phyloP scores from a whole-genome alignment of 805 yeast species.

The Lipomyces mesembrius region DNA sequence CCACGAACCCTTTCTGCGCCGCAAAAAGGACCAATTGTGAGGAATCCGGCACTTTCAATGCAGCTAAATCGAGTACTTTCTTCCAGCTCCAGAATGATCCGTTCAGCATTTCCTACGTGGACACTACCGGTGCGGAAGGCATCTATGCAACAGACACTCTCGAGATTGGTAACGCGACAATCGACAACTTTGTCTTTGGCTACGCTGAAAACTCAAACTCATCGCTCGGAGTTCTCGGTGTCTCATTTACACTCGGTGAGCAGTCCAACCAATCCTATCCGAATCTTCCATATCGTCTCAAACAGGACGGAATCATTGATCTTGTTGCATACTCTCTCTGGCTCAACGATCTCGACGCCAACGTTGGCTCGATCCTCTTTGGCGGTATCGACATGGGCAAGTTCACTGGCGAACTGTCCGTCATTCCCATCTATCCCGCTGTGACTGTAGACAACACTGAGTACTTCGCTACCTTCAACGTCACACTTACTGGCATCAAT shows the following conservation, averaged over 20 bases:
- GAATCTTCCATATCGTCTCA: constrained; percentile 46
- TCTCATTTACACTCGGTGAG: constrained; percentile 43
- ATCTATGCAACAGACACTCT: constrained; percentile 68
- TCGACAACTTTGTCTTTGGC: constrained; percentile 67
- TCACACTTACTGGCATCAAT: constrained; percentile 21
- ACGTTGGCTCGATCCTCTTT: constrained; percentile 49
- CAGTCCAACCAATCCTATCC: constrained; percentile 44
- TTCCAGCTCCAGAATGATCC: constrained; percentile 14
- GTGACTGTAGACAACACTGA: neutral
- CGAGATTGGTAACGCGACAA: constrained; percentile 53
- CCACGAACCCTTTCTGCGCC: constrained; percentile 38
- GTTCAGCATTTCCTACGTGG: constrained; percentile 49
- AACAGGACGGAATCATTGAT: constrained; percentile 50
- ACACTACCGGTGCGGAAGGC: constrained; percentile 56
- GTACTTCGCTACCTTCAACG: constrained; percentile 3
- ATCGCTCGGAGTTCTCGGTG: constrained; percentile 55
- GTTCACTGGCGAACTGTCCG: constrained; percentile 47
- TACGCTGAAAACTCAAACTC: constrained; percentile 75
- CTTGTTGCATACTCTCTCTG: constrained; percentile 54
- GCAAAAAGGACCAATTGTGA: constrained; percentile 39
- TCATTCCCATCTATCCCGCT: constrained; percentile 39
- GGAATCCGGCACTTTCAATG: constrained; percentile 37
- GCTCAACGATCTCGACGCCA: constrained; percentile 46
- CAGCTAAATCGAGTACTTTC: constrained; percentile 42
- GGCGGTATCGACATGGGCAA: constrained; percentile 54